A percentile compares a stretch with the other conserved stretches of the same genome.
These are phyloP conservation scores for Spiromyces aspiralis DNA, from an alignment of 371 early-diverging fungal species.

Conservation along the genomic window DNA sequence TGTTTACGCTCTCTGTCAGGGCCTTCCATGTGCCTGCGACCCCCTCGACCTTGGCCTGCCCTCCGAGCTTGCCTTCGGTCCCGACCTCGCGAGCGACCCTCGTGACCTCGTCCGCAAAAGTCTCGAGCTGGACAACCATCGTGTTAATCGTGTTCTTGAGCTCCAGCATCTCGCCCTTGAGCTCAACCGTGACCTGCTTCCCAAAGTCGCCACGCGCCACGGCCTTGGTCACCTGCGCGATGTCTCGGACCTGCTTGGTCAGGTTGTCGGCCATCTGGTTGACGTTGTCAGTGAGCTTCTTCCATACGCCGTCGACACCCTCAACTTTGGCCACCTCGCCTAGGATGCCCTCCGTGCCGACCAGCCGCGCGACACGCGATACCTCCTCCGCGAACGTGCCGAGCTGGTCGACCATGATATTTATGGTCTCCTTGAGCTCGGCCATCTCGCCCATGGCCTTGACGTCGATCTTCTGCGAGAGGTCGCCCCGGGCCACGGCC, in stretches of 20 bases:
- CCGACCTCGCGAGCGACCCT: slow-evolving; percentile 33
- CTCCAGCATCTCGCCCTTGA: slow-evolving; percentile 30
- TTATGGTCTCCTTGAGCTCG: slow-evolving; percentile 50
- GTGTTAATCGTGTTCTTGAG: slow-evolving; percentile 54
- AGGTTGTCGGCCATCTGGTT: slow-evolving; percentile 37
- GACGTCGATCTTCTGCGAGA: slow-evolving; percentile 39
- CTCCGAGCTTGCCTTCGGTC: slow-evolving; percentile 31
- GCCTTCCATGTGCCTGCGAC: slow-evolving; percentile 57
- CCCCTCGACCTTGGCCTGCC: slow-evolving; percentile 30
- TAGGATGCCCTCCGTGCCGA: slow-evolving; percentile 45
- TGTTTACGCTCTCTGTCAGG: slow-evolving; percentile 39
- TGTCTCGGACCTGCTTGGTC: slow-evolving; percentile 28
- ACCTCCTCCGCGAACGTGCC: slow-evolving; percentile 35
- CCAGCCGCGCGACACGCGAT: slow-evolving; percentile 33
- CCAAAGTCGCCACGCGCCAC: slow-evolving; percentile 32
- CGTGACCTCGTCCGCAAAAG: slow-evolving; percentile 27
- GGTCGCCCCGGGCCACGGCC: no score
- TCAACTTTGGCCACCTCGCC: slow-evolving; percentile 30
- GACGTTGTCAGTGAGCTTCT: slow-evolving; percentile 37
- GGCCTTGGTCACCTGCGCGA: slow-evolving; percentile 18
- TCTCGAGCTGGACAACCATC: slow-evolving; percentile 39
- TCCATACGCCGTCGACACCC: slow-evolving; percentile 35
- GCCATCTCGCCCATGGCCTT: slow-evolving; percentile 47
- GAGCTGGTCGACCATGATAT: slow-evolving; percentile 43
- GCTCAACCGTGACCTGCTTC: slow-evolving; percentile 35